Evolutionary conservation across 495 filamentous ascomycete genomes (phyloP), one percentile per base, ranked within the genome.

Genomic region (Staphylotrichum longicolle): DNA sequence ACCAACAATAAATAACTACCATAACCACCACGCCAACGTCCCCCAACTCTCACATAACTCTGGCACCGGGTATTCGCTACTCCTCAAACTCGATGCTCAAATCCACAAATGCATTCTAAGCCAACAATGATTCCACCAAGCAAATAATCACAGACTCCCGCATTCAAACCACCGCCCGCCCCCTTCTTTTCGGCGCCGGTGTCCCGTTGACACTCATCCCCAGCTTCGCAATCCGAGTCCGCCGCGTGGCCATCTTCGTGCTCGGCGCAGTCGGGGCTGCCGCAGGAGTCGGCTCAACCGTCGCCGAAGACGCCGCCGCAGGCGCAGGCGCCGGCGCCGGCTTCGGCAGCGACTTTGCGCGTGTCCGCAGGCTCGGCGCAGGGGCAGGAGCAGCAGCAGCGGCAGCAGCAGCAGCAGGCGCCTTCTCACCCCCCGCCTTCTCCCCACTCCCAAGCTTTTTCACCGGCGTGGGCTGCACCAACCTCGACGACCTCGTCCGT

Each of bases 131-230:
- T 37, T 14, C 11, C 27, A 32, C 32, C 44, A 37, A 14, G 15
- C 27, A 27, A 20, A 53, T 2, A 44, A 44, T 14, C 9, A n/a
- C 44, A n/a, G 2, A 3, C 20, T 10, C 41, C 27, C 35, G 4
- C 4, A 60, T 20, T 37, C 37, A 60, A 34, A 45, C 49, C 15
- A 58, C 65, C 7, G 46, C 33, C 57, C 63, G 50, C 11, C 63
- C 69, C 48, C 62, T 64, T 12, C 70, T 60, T 57, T 73, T 75
- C 9, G 72, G 72, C 30, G 71, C 71, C 8, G 72, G 72, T 10
- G 71, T 75, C 14, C 72, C 72, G 34, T 74, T 74, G 5, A 55
- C 69, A n/a, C 67, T 65, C 72, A 74, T 72, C 10, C 69, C 70
- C 61, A 75, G 32, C 47, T 60, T 67, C 39, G 67, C 59, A 52